Conservation (phyloP, 1,139 yeast species). For the Scheffersomyces cryptocercus region DNA sequence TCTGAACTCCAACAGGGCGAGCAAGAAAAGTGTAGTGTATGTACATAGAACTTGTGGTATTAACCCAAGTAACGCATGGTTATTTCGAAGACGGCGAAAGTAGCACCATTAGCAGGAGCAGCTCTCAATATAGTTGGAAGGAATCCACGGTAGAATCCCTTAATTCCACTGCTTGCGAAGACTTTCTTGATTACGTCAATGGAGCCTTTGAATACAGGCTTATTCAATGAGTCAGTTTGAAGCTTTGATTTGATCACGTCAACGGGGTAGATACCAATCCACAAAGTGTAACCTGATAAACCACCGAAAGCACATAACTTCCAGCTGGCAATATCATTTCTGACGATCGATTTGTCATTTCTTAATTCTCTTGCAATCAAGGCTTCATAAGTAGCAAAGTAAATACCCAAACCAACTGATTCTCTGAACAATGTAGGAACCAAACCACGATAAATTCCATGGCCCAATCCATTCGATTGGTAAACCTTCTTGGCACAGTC, state of each 20-base stretch:
- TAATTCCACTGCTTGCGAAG: constrained; percentile 56
- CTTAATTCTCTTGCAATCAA: constrained; percentile 65
- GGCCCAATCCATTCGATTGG: constrained; percentile 49
- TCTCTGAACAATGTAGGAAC: constrained; percentile 82
- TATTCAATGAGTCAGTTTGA: constrained; percentile 72
- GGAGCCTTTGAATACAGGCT: constrained; percentile 52
- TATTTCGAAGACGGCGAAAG: constrained; percentile 87
- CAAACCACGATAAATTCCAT: constrained; percentile 75
- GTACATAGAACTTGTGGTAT: background rate
- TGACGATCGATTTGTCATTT: constrained; percentile 32
- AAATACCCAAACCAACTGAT: constrained; percentile 83
- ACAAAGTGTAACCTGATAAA: constrained; percentile 80
- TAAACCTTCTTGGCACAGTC: constrained; percentile 70
- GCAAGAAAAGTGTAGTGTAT: background rate
- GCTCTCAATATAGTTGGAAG: constrained; percentile 90
- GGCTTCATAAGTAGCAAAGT: constrained; percentile 87
- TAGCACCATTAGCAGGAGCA: constrained; percentile 96
- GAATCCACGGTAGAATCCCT: constrained; percentile 86
- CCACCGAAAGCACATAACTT: constrained; percentile 83
- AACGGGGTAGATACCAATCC: constrained; percentile 80
- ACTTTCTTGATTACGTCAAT: constrained; percentile 57
- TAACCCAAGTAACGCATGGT: constrained; percentile 66
- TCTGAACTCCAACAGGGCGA: no score
- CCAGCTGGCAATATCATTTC: constrained; percentile 82
- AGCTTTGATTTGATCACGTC: constrained; percentile 84